Base-by-base conservation (phyloP, 164 flowering plant species). In the Sedum album region DNA sequence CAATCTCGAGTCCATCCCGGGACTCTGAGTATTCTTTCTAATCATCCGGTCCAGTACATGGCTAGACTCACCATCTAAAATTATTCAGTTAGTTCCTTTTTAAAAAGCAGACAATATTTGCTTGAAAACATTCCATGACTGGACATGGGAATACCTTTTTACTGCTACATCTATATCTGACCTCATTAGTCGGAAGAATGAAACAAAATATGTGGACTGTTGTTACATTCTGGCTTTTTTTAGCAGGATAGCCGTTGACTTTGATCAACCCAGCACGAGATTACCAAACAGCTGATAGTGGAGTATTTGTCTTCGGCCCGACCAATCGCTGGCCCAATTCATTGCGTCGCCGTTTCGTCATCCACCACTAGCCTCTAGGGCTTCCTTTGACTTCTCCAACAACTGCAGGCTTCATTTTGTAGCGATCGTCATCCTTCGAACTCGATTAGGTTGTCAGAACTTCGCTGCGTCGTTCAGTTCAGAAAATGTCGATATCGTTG, bases 1-100 rank as follows among this genome's bases (percentile, higher is more conserved):
- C 77, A 86, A 91, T 76, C 96, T 93, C 11, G 98, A 93, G 74
- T 84, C 98, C 8, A 93, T 93, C 41, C 88, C 96, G 33, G 98
- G 98, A 66, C 97, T 90, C 23, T 90, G 75, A 81, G 70, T 51
- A 30, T 57, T 57, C 62, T 57, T 57, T 57, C 33, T 6, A 10
- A 28, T 28, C 31, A 4, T 26, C 33, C 57, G 33, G 20, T 57
- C 31, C 0, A 15, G 61, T 25, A 10, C 15, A 7, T 8, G 61
- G 31, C 17, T 55, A 55, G 31, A 55, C 31, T 26, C 31, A 0
- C 11, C 1, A 55, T 26, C 7, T 5, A 55, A 55, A 6, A 20
- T 30, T 28, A 28, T 57, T 28, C 11, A 14, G 13, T 57, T 57
- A 57, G 62, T 57, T 57, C 62, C 20, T 28, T 57, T 9, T 4